Base-by-base conservation (phyloP, 768 basidiomycete species). In the Hortiboletus campestris region DNA sequence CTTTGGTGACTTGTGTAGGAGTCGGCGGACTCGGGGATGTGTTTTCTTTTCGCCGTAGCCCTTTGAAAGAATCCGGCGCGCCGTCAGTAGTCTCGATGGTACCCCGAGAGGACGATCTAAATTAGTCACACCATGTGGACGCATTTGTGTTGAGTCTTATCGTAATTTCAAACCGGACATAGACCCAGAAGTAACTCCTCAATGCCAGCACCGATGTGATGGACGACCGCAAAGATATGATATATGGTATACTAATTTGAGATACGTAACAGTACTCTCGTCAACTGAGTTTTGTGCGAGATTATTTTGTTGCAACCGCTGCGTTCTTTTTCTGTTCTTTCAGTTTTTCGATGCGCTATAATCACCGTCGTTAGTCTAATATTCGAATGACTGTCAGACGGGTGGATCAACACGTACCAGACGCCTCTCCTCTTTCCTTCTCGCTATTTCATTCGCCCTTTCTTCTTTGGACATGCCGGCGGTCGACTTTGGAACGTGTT, bases 401-500 rank as follows among this genome's bases (percentile, higher is more conserved):
- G 28, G n/a, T 8, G 11, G 6, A 6, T 29, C 14, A 16, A 40
- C 17, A 72, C 82, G 19, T 51, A 92, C 92, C 77, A 91, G 85
- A 69, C 89, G 94, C 43, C 96, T 76, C 69, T 98, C 96, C 69
- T 98, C 95, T 66, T 95, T 89, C 56, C 94, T 78, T 59, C 88
- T 78, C 9, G 88, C 89, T 85, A 98, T 88, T 75, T 97, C 93
- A n/a, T 84, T 85, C 2, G 91, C 91, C 71, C 90, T 96, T 62
- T 95, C 94, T 70, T 97, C 96, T 70, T 94, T 97, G 28, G 83
- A 80, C 80, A 93, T 77, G 0, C 74, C 75, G 2, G 69, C 71
- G 28, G 80, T 72, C 52, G 77, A 74, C 48, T 56, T 64, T 4
- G 55, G 19, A 4, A 42, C 53, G 10, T 59, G 36, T 36, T 66